A percentile compares a stretch with the other conserved stretches of the same genome.
Evolutionary conservation across 306 rosid species (phyloP).

Genomic region (Cucumis hystrix): DNA sequence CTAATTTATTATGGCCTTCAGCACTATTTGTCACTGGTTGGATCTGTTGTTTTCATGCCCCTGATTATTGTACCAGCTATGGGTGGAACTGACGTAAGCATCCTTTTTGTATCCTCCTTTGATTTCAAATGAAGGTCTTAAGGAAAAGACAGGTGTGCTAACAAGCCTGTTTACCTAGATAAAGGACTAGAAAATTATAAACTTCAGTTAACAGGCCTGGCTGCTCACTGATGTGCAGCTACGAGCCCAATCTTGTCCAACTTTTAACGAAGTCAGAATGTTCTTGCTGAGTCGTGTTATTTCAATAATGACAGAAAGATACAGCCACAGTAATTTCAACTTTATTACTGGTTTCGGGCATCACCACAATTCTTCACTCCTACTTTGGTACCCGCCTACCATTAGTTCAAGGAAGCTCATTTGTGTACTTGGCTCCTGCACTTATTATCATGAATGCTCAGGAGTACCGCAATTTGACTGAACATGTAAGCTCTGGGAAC

Average conservation of each 20-base stretch:
- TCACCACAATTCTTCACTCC: constrained; percentile 68
- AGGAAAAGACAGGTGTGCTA: neutral
- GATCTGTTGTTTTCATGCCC: constrained; percentile 77
- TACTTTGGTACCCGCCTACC: constrained; percentile 88
- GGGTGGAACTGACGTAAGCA: constrained; percentile 83
- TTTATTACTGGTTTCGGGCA: constrained; percentile 76
- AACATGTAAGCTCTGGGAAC: constrained; percentile 48
- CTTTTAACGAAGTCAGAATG: neutral
- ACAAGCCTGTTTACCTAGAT: neutral
- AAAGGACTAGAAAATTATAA: neutral
- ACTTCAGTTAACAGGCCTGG: neutral
- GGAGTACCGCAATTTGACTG: constrained; percentile 67
- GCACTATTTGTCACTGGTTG: constrained; percentile 81
- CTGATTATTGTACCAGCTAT: constrained; percentile 60
- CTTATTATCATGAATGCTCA: constrained; percentile 65
- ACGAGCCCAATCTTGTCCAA: neutral
- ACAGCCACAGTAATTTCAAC: constrained; percentile 82
- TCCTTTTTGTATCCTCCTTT: constrained; percentile 10
- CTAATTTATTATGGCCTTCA: constrained; percentile 74
- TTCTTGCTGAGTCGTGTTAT: neutral
- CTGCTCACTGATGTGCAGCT: neutral
- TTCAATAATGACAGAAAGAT: constrained; percentile 49
- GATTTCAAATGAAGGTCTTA: constrained; percentile 6
- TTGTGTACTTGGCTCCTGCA: constrained; percentile 85
- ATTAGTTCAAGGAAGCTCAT: constrained; percentile 95